Conservation (phyloP, 2,329 filamentous ascomycete species). For the Zasmidium angulare region DNA sequence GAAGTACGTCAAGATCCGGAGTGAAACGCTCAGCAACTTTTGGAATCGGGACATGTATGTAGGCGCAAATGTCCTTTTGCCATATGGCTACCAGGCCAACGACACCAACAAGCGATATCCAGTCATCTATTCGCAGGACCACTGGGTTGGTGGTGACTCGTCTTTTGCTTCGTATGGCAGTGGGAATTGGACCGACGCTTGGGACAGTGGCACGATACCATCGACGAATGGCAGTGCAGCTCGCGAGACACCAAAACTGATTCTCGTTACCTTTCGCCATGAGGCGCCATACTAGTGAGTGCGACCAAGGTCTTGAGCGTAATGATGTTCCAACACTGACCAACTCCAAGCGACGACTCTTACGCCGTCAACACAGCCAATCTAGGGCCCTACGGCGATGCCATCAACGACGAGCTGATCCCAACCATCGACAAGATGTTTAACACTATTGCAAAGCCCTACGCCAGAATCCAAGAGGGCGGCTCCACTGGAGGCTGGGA, state of each 20-base stretch:
- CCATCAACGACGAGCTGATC: constrained; percentile 43
- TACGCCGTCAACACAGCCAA: constrained; percentile 43
- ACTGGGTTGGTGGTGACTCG: constrained; percentile 31
- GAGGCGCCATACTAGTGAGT: constrained; percentile 36
- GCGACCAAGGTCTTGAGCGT: neutral
- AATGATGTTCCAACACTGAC: neutral
- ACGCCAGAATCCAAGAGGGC: constrained; percentile 40
- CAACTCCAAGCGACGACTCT: constrained; percentile 33
- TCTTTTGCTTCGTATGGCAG: constrained; percentile 3
- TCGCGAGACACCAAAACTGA: constrained; percentile 37
- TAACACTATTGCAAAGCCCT: constrained; percentile 38
- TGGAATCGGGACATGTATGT: constrained; percentile 39
- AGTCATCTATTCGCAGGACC: constrained; percentile 38
- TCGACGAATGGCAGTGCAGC: constrained; percentile 27
- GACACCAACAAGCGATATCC: constrained; percentile 36
- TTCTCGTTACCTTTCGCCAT: constrained; percentile 40
- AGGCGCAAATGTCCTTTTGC: constrained; percentile 39
- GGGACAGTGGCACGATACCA: constrained; percentile 36
- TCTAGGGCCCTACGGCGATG: constrained; percentile 41
- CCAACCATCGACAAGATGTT: constrained; percentile 36
- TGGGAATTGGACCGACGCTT: constrained; percentile 27
- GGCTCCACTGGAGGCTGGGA: constrained; percentile 42
- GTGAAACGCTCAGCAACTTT: constrained; percentile 37
- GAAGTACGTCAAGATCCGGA: constrained; percentile 41
- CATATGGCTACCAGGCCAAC: constrained; percentile 35